phyloP scores from a whole-genome alignment of 306 rosid species.

The Potentilla sterilis region DNA sequence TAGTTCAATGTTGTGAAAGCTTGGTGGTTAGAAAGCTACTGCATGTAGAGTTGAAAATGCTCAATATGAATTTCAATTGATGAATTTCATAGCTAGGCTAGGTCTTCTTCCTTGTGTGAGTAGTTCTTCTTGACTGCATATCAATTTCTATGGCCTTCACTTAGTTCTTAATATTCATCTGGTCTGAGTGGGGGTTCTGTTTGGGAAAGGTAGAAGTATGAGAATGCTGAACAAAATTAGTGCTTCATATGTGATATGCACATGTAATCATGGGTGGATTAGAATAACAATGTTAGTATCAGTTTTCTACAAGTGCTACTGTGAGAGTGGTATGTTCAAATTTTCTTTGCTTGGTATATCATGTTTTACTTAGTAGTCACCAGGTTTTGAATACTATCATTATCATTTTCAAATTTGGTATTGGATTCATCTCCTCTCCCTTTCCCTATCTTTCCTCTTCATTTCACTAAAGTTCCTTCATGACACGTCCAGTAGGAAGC shows the following conservation, averaged over 20 bases:
- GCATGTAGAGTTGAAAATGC: no score
- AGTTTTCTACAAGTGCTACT: not conserved
- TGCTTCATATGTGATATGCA: not conserved
- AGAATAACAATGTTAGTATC: not conserved
- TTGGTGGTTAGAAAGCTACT: no score
- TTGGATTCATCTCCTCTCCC: not conserved
- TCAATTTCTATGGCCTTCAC: not conserved
- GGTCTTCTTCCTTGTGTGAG: no score
- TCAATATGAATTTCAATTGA: no score
- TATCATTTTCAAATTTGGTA: not conserved
- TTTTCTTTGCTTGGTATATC: not conserved
- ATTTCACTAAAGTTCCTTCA: constrained; percentile 17
- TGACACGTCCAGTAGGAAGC: constrained; percentile 66
- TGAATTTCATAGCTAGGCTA: no score
- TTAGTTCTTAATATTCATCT: not conserved
- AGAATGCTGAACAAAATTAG: not conserved
- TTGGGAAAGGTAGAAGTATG: not conserved
- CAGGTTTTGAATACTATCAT: not conserved
- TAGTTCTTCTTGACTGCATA: no score
- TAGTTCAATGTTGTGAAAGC: no score
- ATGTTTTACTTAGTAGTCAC: not conserved
- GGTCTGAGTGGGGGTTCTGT: not conserved
- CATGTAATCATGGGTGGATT: not conserved
- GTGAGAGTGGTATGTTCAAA: not conserved
- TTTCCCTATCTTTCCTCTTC: not conserved